A percentile compares a stretch with the other conserved stretches of the same genome.
Conservation (phyloP, 441 rosid species). For the Bocquillonia castaneifolia region DNA sequence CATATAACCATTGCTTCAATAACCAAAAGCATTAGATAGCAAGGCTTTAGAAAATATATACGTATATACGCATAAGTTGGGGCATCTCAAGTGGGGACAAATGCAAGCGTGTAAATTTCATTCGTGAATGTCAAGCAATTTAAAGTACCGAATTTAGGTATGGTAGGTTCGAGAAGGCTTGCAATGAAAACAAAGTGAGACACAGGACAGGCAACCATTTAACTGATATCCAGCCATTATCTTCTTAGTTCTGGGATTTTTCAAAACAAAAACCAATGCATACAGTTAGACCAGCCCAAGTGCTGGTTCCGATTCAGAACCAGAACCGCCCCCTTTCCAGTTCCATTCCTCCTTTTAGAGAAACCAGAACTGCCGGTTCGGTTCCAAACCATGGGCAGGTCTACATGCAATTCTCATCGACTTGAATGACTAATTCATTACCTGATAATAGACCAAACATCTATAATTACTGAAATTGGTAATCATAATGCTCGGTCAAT, state of each 20-base stretch:
- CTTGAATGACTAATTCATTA: background rate
- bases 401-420: no score
- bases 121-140: background rate
- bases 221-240: background rate
- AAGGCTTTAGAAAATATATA: background rate
- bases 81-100: background rate
- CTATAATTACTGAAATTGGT: background rate
- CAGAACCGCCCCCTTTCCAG: no score
- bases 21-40: background rate
- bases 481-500: background rate
- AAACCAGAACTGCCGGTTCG: no score
- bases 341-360: no score
- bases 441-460: background rate
- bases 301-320: no score
- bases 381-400: no score
- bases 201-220: no score
- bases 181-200: background rate
- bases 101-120: background rate
- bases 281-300: no score
- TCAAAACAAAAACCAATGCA: background rate
- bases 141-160: background rate
- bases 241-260: background rate
- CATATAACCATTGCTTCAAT: background rate
- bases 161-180: background rate
- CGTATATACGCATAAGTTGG: background rate